These are phyloP conservation scores for Aspergillus puulaauensis DNA, from an alignment of 2,329 filamentous ascomycete species.

Conservation along the genomic window DNA sequence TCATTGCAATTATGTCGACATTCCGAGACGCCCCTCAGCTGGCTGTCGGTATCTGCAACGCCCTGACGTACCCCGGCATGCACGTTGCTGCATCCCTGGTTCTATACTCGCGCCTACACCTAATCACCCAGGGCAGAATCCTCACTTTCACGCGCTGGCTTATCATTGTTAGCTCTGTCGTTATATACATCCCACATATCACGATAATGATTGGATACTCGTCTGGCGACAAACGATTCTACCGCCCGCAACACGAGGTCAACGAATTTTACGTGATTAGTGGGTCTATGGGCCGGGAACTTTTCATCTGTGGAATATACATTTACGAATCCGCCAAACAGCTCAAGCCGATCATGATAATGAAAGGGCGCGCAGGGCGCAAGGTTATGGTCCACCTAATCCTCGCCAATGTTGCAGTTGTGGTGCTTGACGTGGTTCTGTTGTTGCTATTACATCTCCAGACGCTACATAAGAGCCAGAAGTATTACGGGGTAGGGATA, in stretches of 20 bases:
- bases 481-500: no score
- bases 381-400: conserved; percentile 46
- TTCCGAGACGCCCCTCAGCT: not conserved
- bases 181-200: conserved; percentile 35
- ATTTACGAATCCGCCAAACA: conserved; percentile 48
- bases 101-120: conserved; percentile 47
- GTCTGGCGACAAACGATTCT: not conserved
- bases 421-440: conserved; percentile 36
- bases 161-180: conserved; percentile 40
- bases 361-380: conserved; percentile 37
- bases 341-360: conserved; percentile 39
- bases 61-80: conserved; percentile 39
- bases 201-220: conserved; percentile 22
- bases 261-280: conserved; percentile 52
- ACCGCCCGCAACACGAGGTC: conserved; percentile 15
- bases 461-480: no score
- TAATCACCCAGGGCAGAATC: conserved; percentile 36
- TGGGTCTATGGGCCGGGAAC: conserved; percentile 53
- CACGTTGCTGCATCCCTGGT: conserved; percentile 43
- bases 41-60: not conserved
- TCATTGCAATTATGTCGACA: conserved; percentile 23
- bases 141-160: conserved; percentile 39
- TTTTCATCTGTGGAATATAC: conserved; percentile 51
- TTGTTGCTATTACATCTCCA: no score
- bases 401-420: conserved; percentile 42